These are phyloP conservation scores for Penicillium glabrum DNA, from an alignment of 2,329 filamentous ascomycete genomes.

Conservation along the genomic window DNA sequence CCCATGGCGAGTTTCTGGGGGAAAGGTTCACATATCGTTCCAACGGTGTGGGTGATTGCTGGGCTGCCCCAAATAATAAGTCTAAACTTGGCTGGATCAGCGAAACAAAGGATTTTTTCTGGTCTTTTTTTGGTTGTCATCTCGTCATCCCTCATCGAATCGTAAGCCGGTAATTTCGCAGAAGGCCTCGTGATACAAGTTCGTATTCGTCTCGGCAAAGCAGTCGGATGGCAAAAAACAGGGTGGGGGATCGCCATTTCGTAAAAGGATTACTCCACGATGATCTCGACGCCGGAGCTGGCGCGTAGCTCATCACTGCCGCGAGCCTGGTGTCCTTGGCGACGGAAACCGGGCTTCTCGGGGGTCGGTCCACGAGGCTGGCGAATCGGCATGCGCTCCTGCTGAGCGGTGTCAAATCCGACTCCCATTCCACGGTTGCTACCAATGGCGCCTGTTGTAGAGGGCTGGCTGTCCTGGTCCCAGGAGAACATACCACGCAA, in stretches of 20 bases:
- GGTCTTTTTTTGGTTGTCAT: conserved; percentile 41
- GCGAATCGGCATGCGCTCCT: conserved; percentile 57
- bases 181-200: conserved; percentile 44
- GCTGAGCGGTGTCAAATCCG: conserved; percentile 56
- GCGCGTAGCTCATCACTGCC: conserved; percentile 64
- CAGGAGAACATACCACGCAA: conserved; percentile 62
- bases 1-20: background rate
- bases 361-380: conserved; percentile 63
- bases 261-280: conserved; percentile 54
- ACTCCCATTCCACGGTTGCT: conserved; percentile 64
- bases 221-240: conserved; percentile 37
- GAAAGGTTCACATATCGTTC: conserved; percentile 19
- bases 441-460: conserved; percentile 58
- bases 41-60: conserved; percentile 26
- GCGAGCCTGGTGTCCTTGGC: conserved; percentile 61
- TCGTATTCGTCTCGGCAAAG: conserved; percentile 43
- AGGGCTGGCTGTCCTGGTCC: conserved; percentile 53
- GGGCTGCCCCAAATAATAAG: conserved; percentile 43
- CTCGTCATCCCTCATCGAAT: conserved; percentile 51
- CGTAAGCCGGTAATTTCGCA: conserved; percentile 43
- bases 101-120: conserved; percentile 38
- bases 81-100: conserved; percentile 45
- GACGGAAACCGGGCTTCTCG: conserved; percentile 59
- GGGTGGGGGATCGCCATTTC: conserved; percentile 16
- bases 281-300: conserved; percentile 62